Base-by-base conservation (phyloP, 257 asterid species). In the Lycium ferocissimum region DNA sequence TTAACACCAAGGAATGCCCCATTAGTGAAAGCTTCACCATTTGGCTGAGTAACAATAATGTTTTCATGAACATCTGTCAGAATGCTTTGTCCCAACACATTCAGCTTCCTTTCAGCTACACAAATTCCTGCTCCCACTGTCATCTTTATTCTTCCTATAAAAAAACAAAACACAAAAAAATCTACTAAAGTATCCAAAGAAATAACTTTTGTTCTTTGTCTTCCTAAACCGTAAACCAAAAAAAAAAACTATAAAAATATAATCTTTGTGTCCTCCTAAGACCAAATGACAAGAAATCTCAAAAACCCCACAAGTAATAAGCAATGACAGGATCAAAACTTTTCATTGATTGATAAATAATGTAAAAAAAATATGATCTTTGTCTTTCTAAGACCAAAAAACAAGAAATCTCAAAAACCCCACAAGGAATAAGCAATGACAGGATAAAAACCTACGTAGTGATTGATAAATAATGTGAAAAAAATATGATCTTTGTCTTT, bases 1-100 rank as follows among this genome's bases (percentile, higher is more conserved):
- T 85, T 88, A 65, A 95, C 96, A 63, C 99, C 99, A 83, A 95
- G 86, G 84, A 95, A 95, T 70, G 98, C 97, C 14, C 97, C 97
- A 84, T 89, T 92, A 9, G 83, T 71, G 83, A 93, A 79, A 54
- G 83, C 76, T 58, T 93, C 97, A 2, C 97, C 97, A 17, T 88
- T 80, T 13, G 98, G 94, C 80, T 97, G 98, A 17, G 95, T 91
- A 12, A 95, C 89, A 67, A 88, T 80, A 11, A 95, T 84, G 84
- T 90, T 93, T 1, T 89, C 90, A 82, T 83, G 88, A 84, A 95
- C 94, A 88, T 92, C 91, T 66, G 84, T 92, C 58, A 95, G 84
- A 80, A 95, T 92, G 83, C 78, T 85, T 82, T 88, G 90, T 2
- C 97, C 98, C 89, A 92, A 87, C 79, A 92, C 99, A 89, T 83